Evolutionary conservation across 257 asterid species (phyloP).

Genomic region (Scutellaria baicalensis): DNA sequence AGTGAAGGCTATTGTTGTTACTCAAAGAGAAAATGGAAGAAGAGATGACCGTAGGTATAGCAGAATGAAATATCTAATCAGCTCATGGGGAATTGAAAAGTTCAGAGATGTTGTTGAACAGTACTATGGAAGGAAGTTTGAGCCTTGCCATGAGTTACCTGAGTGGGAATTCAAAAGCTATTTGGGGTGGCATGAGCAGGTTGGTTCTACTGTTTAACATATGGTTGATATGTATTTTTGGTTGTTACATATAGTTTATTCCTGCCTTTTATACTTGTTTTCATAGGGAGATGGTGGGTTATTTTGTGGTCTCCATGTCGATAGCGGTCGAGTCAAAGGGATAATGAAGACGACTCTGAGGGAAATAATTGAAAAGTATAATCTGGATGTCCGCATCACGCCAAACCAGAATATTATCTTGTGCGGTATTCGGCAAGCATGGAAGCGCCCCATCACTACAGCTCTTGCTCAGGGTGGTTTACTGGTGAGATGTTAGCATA

Average conservation of each 20-base stretch:
- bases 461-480: conserved; percentile 96
- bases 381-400: conserved; percentile 78
- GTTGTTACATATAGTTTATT: not conserved
- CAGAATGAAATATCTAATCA: conserved; percentile 87
- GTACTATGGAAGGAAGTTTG: conserved; percentile 81
- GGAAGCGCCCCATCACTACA: conserved; percentile 81
- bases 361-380: conserved; percentile 85
- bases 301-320: conserved; percentile 94
- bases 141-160: conserved; percentile 73
- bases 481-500: conserved; percentile 46
- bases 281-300: conserved; percentile 84
- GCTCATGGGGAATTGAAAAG: conserved; percentile 97
- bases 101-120: conserved; percentile 75
- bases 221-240: not conserved
- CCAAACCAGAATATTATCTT: conserved; percentile 88
- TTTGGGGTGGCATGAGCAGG: conserved; percentile 99
- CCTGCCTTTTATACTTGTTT: conserved; percentile 4
- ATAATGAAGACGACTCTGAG: conserved; percentile 68
- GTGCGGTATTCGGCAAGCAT: conserved; percentile 68
- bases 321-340: conserved; percentile 84
- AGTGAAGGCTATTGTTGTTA: conserved; percentile 89
- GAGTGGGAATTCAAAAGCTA: conserved; percentile 96
- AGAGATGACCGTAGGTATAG: conserved; percentile 97
- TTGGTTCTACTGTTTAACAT: conserved; percentile 11
- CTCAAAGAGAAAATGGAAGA: conserved; percentile 93